Evolutionary conservation across 768 basidiomycete genomes (phyloP).

Genomic region (Tricholoma sp.): DNA sequence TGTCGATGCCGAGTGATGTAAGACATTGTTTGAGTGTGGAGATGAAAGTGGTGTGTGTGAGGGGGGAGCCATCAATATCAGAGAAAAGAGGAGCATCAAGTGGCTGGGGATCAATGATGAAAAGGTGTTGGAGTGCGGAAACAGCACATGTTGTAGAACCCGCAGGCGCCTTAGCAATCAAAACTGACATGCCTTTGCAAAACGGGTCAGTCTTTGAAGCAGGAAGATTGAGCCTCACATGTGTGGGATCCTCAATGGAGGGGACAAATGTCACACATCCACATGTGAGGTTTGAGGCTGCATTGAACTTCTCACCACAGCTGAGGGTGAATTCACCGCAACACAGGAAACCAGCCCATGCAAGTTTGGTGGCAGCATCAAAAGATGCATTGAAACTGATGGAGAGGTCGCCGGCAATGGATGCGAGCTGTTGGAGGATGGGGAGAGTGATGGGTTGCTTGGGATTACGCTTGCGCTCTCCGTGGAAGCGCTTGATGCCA

Average conservation of each 20-base stretch:
- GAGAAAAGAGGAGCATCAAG: neutral
- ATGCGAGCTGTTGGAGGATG: slow-evolving; percentile 9
- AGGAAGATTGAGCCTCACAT: slow-evolving; percentile 22
- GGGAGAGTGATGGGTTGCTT: slow-evolving; percentile 19
- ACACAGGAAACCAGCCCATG: no score
- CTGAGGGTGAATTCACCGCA: no score
- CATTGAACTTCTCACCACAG: neutral
- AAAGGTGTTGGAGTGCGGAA: no score
- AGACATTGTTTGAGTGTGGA: slow-evolving; percentile 9
- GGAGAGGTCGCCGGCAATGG: slow-evolving; percentile 1
- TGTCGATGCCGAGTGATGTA: neutral
- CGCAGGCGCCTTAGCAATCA: slow-evolving; percentile 9
- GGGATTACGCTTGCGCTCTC: slow-evolving; percentile 19
- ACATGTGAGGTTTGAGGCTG: slow-evolving; percentile 15
- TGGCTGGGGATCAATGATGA: slow-evolving; percentile 7
- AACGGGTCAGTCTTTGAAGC: slow-evolving; percentile 35
- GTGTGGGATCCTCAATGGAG: slow-evolving; percentile 14
- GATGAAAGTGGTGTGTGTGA: slow-evolving; percentile 6
- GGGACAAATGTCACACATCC: slow-evolving; percentile 22
- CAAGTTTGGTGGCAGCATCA: no score
- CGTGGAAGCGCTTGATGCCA: slow-evolving; percentile 27
- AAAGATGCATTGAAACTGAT: neutral
- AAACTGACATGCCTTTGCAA: slow-evolving; percentile 7
- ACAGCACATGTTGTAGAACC: no score
- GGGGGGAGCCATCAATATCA: no score